These are phyloP conservation scores for Agapanthus africanus DNA, from an alignment of 106 monocot species.

Conservation along the genomic window DNA sequence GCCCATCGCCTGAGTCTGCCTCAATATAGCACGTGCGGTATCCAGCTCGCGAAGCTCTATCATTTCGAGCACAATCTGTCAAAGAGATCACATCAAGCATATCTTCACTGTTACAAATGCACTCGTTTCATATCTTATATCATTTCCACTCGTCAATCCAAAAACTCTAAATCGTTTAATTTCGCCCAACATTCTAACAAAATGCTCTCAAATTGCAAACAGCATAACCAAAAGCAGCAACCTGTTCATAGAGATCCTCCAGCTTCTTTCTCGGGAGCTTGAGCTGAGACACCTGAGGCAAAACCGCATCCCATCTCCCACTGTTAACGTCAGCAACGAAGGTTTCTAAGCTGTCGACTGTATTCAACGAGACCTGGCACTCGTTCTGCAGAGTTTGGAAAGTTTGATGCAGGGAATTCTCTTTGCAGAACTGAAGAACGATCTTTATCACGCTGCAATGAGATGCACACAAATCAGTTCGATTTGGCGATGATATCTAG, in stretches of 20 bases:
- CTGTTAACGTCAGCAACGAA: slow-evolving; percentile 76
- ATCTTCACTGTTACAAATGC: too few species aligned
- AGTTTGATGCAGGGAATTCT: slow-evolving; percentile 84
- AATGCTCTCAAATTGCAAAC: too few species aligned
- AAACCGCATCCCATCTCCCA: slow-evolving; percentile 85
- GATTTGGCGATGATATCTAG: background rate
- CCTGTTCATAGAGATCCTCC: slow-evolving; percentile 95
- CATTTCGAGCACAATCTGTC: slow-evolving; percentile 94
- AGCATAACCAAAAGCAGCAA: too few species aligned
- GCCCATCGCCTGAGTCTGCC: slow-evolving; percentile 98
- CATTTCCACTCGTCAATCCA: too few species aligned
- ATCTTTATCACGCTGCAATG: slow-evolving; percentile 94
- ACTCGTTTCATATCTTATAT: too few species aligned
- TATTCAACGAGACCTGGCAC: slow-evolving; percentile 92
- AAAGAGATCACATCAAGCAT: too few species aligned
- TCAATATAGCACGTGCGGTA: slow-evolving; percentile 87
- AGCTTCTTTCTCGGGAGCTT: slow-evolving; percentile 87
- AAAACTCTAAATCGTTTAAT: too few species aligned
- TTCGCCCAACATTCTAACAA: too few species aligned
- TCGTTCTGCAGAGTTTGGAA: slow-evolving; percentile 89
- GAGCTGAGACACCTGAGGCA: slow-evolving; percentile 89
- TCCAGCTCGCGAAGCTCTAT: slow-evolving; percentile 90
- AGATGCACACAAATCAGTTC: too few species aligned
- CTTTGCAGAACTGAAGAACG: slow-evolving; percentile 95
- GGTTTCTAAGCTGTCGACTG: slow-evolving; percentile 88